Evolutionary conservation across 164 flowering plant species (phyloP), one percentile per base, ranked within the genome.

Genomic region (Piper betle): DNA sequence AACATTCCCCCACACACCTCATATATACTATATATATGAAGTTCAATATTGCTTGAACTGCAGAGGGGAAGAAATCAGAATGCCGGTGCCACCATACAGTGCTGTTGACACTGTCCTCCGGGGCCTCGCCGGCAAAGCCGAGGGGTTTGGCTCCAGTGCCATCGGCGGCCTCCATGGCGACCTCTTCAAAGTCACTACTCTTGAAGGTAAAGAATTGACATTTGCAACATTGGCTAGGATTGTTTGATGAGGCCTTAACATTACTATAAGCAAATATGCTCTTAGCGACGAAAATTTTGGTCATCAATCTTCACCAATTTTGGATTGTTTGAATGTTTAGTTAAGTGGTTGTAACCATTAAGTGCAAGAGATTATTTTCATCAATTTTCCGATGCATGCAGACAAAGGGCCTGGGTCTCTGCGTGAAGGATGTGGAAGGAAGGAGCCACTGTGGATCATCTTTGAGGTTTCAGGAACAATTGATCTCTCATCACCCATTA

Each of bases 331-430:
- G n/a, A n/a, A n/a, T n/a, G n/a, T n/a, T n/a, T n/a, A n/a, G n/a
- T n/a, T n/a, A n/a, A n/a, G n/a, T n/a, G 19, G 39, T 33, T 13
- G 11, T 25, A 15, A 7, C n/a, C 19, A 50, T 43, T 43, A 33
- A 5, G 19, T 64, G 43, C 17, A 12, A 16, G n/a, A 42, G 0
- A 11, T 57, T 25, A 17, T 55, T 67, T n/a, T 42, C 7, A 20
- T 54, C 11, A 50, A 42, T 60, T 39, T 5, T 18, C 43, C 60
- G 60, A 40, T 59, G 16, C 61, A n/a, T 75, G 65, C 58, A 87
- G 97, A 90, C 69, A 92, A 90, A 65, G 94, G 94, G 10, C 85
- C 81, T 6, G 96, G 96, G 63, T 87, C 96, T 37, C 80, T 89
- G 40, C 80, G 96, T 10, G 79, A 76, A n/a, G 96, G 78, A 38